phyloP scores from a whole-genome alignment of 305 asterid species.

The Fraxinus paxiana region DNA sequence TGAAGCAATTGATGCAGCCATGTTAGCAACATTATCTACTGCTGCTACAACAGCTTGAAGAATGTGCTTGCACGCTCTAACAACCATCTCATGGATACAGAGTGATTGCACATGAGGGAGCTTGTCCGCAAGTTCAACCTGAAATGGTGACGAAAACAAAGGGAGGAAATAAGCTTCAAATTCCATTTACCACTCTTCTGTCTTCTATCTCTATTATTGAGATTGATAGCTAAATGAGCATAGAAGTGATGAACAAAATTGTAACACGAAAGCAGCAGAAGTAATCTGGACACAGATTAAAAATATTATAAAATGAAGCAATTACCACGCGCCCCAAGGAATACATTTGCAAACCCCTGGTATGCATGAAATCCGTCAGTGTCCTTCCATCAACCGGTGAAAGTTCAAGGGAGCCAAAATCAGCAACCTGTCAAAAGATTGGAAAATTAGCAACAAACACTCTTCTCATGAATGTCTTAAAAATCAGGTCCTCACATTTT shows the following conservation, averaged over 20 bases:
- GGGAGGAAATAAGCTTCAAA: slow-evolving; percentile 18
- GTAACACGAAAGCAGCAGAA: slow-evolving; percentile 16
- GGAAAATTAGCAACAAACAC: slow-evolving; percentile 17
- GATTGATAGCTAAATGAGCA: slow-evolving; percentile 6
- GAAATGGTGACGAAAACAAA: slow-evolving; percentile 25
- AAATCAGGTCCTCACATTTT: background rate
- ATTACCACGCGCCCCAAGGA: slow-evolving; percentile 86
- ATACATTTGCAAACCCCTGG: slow-evolving; percentile 76
- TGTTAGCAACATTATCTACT: slow-evolving; percentile 52
- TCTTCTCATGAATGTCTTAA: slow-evolving; percentile 22
- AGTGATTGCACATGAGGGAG: slow-evolving; percentile 91
- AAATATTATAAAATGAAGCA: slow-evolving; percentile 20
- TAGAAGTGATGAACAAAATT: slow-evolving; percentile 12
- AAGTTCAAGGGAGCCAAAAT: slow-evolving; percentile 75
- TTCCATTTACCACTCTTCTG: slow-evolving; percentile 10
- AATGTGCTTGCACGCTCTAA: slow-evolving; percentile 82
- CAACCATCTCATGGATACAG: slow-evolving; percentile 85
- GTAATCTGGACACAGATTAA: slow-evolving; percentile 16
- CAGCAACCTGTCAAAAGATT: slow-evolving; percentile 56
- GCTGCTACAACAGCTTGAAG: slow-evolving; percentile 75
- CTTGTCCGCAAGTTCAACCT: slow-evolving; percentile 88
- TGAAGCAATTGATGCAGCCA: slow-evolving; percentile 66
- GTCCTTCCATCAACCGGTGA: slow-evolving; percentile 82
- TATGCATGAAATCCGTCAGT: slow-evolving; percentile 73
- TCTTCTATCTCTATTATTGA: background rate